Conservation (phyloP, 2,329 filamentous ascomycete genomes). For the Cyphellophora attinorum region DNA sequence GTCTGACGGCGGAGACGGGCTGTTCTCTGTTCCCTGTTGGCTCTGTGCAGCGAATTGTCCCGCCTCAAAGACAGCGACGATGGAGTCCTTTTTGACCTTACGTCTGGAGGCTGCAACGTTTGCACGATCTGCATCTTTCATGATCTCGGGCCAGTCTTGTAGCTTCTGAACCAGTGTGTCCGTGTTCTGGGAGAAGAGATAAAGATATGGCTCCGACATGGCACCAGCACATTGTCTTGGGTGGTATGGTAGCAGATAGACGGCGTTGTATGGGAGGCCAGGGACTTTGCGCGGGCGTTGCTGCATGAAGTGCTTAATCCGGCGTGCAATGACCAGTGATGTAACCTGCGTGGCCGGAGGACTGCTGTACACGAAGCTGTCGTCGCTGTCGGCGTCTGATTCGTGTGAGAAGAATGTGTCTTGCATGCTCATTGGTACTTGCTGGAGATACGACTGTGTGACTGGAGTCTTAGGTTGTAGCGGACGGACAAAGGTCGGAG, state of each 20-base stretch:
- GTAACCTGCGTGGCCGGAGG: conserved; percentile 18
- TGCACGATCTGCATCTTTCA: too few species aligned
- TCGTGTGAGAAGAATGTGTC: conserved; percentile 31
- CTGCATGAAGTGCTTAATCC: conserved; percentile 10
- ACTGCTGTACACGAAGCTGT: conserved; percentile 4
- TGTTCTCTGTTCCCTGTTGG: background rate
- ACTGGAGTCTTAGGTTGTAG: background rate
- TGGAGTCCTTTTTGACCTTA: too few species aligned
- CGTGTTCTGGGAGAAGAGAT: conserved; percentile 5
- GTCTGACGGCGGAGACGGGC: background rate
- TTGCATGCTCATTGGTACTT: conserved; percentile 26
- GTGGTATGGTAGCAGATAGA: conserved; percentile 8
- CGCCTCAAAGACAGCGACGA: too few species aligned
- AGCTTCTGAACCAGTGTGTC: background rate
- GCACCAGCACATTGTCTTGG: conserved; percentile 1
- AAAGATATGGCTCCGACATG: conserved; percentile 10
- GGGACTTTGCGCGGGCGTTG: background rate
- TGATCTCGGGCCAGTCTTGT: background rate
- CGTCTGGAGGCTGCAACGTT: too few species aligned
- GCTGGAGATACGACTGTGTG: conserved; percentile 27
- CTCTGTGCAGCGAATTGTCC: too few species aligned
- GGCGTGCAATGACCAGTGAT: conserved; percentile 7
- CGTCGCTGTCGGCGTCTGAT: conserved; percentile 9
- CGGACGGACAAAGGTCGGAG: conserved; percentile 8
- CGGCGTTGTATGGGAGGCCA: conserved; percentile 1